Percentiles rank a stretch among this genome's conserved stretches.
phyloP scores from a whole-genome alignment of 441 rosid genomes.

The Arabidopsis lyrata region DNA sequence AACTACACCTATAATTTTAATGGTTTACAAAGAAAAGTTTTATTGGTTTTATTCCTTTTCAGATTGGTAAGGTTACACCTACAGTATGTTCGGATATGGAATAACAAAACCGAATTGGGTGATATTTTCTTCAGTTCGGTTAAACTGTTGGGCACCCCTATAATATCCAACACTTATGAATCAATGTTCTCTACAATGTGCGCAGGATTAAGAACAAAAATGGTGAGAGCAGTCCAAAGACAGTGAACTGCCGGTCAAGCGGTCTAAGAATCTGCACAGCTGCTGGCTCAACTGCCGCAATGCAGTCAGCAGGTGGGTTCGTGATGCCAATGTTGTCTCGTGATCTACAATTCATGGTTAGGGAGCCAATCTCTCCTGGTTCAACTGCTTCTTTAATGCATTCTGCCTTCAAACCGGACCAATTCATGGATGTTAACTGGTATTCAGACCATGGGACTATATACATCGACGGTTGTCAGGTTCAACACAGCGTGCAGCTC shows the following conservation, averaged over 20 bases:
- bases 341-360: conserved; percentile 87
- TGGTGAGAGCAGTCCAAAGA: conserved; percentile 48
- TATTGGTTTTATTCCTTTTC: not conserved
- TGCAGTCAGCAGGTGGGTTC: conserved; percentile 88
- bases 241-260: conserved; percentile 82
- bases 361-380: conserved; percentile 81
- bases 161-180: not conserved
- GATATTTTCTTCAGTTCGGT: not conserved
- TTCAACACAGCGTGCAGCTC: conserved; percentile 52
- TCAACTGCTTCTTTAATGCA: conserved; percentile 63
- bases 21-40: not conserved
- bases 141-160: not conserved
- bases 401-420: conserved; percentile 57
- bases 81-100: not conserved
- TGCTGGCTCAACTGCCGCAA: conserved; percentile 92
- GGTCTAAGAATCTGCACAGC: conserved; percentile 93
- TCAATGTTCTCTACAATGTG: conserved; percentile 25
- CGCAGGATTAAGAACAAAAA: conserved; percentile 59
- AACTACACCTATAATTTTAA: not conserved
- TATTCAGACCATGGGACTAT: conserved; percentile 66
- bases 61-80: not conserved
- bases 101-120: not conserved
- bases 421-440: conserved; percentile 64
- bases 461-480: conserved; percentile 81
- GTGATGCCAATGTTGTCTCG: conserved; percentile 70